phyloP scores from a whole-genome alignment of 1,284 basidiomycete species.

The Leccinum fuscescens region DNA sequence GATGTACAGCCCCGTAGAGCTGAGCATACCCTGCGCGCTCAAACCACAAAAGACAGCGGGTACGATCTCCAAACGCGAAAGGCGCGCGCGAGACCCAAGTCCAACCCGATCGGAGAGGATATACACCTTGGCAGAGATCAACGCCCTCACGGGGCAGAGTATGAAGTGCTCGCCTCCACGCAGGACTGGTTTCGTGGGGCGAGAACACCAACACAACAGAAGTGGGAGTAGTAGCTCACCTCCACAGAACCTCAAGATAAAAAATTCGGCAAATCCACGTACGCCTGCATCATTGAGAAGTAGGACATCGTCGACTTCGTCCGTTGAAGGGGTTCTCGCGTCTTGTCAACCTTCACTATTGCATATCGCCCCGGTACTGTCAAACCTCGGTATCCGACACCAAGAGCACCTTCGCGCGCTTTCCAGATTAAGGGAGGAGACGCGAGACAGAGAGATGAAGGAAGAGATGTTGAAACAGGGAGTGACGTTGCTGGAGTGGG shows the following conservation, averaged over 20 bases:
- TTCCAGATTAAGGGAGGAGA: conserved; percentile 56
- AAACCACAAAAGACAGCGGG: conserved; percentile 18
- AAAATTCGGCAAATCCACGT: conserved; percentile 10
- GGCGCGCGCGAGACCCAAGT: conserved; percentile 21
- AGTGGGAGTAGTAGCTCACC: conserved; percentile 24
- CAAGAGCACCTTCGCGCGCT: conserved; percentile 62
- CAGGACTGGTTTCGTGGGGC: conserved; percentile 10
- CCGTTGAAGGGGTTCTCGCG: conserved; percentile 49
- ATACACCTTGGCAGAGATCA: conserved; percentile 35
- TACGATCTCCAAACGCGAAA: conserved; percentile 23
- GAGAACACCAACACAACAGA: conserved; percentile 14
- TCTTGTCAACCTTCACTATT: conserved; percentile 58
- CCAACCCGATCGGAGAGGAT: conserved; percentile 34
- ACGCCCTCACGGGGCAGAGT: conserved; percentile 30
- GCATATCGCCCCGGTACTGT: conserved; percentile 56
- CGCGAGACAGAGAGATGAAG: conserved; percentile 62
- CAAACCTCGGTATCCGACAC: conserved; percentile 53
- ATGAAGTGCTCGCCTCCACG: conserved; percentile 24
- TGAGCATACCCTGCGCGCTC: conserved; percentile 12
- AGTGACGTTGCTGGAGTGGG: conserved; percentile 71
- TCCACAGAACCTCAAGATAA: conserved; percentile 14
- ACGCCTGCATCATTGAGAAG: conserved; percentile 15
- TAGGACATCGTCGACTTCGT: conserved; percentile 35
- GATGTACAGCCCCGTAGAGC: conserved; percentile 23
- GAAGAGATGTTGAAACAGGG: conserved; percentile 63